Base-by-base conservation (phyloP, 1,139 yeast genomes). In the Taphrina wiesneri region DNA sequence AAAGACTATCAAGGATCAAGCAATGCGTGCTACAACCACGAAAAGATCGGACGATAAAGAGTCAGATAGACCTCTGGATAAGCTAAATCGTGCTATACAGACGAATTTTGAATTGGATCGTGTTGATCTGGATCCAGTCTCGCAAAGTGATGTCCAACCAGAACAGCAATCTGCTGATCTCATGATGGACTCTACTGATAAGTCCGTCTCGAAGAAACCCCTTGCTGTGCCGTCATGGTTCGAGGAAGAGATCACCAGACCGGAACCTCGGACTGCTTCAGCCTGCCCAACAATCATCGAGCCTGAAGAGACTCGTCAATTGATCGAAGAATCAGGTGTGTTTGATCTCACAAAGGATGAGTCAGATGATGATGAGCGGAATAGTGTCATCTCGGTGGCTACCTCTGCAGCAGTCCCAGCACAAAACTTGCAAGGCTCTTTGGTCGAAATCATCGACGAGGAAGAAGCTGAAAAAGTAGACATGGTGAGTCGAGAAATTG, bases 291-390 rank as follows among this genome's bases (percentile, higher is more conserved):
- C 54, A 11, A 26, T 23, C 30, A 3, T n/a, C 6, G 39, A 26
- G 39, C 23, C 56, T 9, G 32, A 26, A 26, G 28, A 49, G 53
- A 13, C 53, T 28, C 21, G 2, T n/a, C 36, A 28, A 3, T 17
- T 26, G 15, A 49, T n/a, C 36, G 11, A 11, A 17, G 36, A 25
- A 26, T 36, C 53, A n/a, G 36, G 26, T 26, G 11, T 49, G n/a
- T 13, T 49, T 23, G 53, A 49, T n/a, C 53, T 49, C 36, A 49
- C 53, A 17, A 26, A 26, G 23, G 53, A 49, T 1, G 23, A 19
- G 7, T 25, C 32, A 45, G 49, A 45, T 3, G 45, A 69, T 62
- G 60, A 70, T 69, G 63, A 72, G 70, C 68, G 72, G 69, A 23
- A 65, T 11, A 52, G 30, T 30, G 56, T 39, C 13, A 17, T 52